phyloP scores from a whole-genome alignment of 305 asterid species.

The Fraxinus floribunda region DNA sequence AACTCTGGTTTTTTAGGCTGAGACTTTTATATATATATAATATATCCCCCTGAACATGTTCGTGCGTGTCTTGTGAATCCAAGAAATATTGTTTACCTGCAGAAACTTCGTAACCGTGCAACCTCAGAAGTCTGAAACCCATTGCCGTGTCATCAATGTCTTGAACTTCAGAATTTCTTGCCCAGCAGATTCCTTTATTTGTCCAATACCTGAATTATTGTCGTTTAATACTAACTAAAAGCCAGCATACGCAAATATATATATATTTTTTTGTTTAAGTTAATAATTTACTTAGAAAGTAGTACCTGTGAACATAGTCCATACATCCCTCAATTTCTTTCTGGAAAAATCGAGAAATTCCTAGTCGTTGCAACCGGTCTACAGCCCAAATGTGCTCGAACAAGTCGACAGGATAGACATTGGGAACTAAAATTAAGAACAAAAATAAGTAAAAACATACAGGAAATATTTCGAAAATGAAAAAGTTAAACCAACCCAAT shows the following conservation, averaged over 20 bases:
- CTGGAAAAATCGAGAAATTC: slow-evolving; percentile 66
- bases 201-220: slow-evolving; percentile 64
- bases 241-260: neutral
- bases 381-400: slow-evolving; percentile 86
- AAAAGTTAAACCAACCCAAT: neutral
- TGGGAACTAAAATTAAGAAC: slow-evolving; percentile 50
- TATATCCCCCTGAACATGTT: neutral
- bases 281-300: neutral
- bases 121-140: slow-evolving; percentile 81
- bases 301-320: slow-evolving; percentile 56
- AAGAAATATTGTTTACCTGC: slow-evolving; percentile 44
- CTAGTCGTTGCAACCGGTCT: slow-evolving; percentile 77
- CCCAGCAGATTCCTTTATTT: slow-evolving; percentile 79
- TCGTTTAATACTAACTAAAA: neutral
- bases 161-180: slow-evolving; percentile 65
- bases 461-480: neutral
- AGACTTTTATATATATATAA: too few relatives aligned
- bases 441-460: neutral
- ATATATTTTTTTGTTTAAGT: neutral
- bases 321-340: slow-evolving; percentile 62
- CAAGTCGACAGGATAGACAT: slow-evolving; percentile 91
- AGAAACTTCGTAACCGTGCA: slow-evolving; percentile 77
- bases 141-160: slow-evolving; percentile 96
- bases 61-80: neutral
- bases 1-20: too few relatives aligned